These are phyloP conservation scores for Massariosphaeria phaeospora DNA, from an alignment of 495 filamentous ascomycete species.

Conservation along the genomic window DNA sequence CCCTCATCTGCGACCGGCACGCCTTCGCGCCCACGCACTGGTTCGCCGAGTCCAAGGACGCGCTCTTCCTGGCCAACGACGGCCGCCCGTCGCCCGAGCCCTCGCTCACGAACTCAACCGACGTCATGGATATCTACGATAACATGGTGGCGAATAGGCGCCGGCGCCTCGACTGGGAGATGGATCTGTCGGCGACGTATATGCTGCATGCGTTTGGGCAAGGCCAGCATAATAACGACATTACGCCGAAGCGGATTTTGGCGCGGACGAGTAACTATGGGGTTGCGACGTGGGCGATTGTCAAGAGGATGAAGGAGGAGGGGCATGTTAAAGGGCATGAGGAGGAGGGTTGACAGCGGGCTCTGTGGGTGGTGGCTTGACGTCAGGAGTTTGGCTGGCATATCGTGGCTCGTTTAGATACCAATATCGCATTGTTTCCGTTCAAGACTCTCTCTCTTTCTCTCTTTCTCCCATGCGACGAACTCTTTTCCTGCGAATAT, in stretches of 20 bases:
- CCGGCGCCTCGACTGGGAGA: slow-evolving; percentile 3
- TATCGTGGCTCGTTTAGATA: no score
- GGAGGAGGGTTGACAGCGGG: slow-evolving; percentile 8
- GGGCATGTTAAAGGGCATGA: slow-evolving; percentile 2
- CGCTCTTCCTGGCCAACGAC: slow-evolving; percentile 5
- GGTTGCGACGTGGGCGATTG: slow-evolving; percentile 9
- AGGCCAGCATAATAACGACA: neutral
- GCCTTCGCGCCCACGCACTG: slow-evolving; percentile 15
- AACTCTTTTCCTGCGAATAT: no score
- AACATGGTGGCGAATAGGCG: neutral
- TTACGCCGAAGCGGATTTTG: slow-evolving; percentile 5
- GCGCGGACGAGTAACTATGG: slow-evolving; percentile 10
- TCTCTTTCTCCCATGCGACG: no score
- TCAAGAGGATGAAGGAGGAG: slow-evolving; percentile 1
- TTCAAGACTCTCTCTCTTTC: no score
- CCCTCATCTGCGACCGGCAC: slow-evolving; percentile 2
- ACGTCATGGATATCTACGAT: neutral
- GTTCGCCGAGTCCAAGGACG: neutral
- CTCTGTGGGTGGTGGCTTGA: neutral
- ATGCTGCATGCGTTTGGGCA: slow-evolving; percentile 12
- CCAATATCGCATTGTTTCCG: no score
- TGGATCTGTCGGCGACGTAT: slow-evolving; percentile 16
- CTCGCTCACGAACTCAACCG: no score
- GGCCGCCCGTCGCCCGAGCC: neutral
- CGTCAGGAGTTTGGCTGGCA: neutral